Conservation (phyloP, 768 basidiomycete genomes). For the Amanita thiersii region DNA sequence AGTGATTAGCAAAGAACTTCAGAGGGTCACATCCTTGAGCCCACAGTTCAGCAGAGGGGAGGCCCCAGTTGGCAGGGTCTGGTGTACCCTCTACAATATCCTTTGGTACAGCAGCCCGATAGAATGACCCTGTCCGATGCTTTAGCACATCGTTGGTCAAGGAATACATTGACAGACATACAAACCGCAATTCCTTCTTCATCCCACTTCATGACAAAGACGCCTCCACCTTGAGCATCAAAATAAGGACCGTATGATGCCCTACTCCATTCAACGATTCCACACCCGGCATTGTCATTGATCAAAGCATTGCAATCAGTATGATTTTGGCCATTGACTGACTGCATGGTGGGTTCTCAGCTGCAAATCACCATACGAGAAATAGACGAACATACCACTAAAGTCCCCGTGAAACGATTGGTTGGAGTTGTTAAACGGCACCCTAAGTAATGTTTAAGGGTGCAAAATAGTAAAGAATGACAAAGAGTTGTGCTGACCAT, state of each 20-base stretch:
- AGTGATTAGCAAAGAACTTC: slow-evolving; percentile 58
- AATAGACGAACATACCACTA: slow-evolving; percentile 2
- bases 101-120: slow-evolving; percentile 64
- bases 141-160: slow-evolving; percentile 1
- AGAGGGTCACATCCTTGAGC: slow-evolving; percentile 48
- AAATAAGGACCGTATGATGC: slow-evolving; percentile 82
- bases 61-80: slow-evolving; percentile 60
- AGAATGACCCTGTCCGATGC: slow-evolving; percentile 61
- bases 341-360: slow-evolving; percentile 17
- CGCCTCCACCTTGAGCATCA: slow-evolving; percentile 72
- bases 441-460: background rate
- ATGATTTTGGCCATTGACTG: slow-evolving; percentile 42
- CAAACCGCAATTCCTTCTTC: slow-evolving; percentile 67
- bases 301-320: slow-evolving; percentile 44
- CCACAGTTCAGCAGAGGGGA: slow-evolving; percentile 53
- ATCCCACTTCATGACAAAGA: slow-evolving; percentile 90
- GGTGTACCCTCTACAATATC: slow-evolving; percentile 59
- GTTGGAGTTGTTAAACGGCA: slow-evolving; percentile 6
- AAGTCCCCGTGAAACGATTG: slow-evolving; percentile 1
- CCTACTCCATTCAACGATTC: slow-evolving; percentile 69
- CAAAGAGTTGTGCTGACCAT: slow-evolving; percentile 23
- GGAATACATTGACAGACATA: slow-evolving; percentile 27
- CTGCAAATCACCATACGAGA: background rate
- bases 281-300: slow-evolving; percentile 65
- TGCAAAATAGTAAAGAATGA: background rate